phyloP scores from a whole-genome alignment of 352 stramenopile genomes.

The Globisporangium camurandrum region DNA sequence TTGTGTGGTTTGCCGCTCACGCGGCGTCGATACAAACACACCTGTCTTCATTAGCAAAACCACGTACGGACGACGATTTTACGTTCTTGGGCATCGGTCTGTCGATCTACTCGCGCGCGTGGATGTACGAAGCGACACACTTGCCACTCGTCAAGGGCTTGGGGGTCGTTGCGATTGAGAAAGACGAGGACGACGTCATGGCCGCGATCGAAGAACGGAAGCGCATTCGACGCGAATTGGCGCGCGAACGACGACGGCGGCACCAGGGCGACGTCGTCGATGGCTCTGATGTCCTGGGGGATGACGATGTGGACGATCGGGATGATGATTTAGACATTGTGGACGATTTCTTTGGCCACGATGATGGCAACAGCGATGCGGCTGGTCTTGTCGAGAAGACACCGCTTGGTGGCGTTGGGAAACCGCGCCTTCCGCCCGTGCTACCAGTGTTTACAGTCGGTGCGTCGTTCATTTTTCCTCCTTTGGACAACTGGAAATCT shows the following conservation, averaged over 20 bases:
- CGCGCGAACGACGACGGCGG: constrained; percentile 16
- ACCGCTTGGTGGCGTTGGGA: constrained; percentile 34
- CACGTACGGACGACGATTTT: constrained; percentile 45
- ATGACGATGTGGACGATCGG: no score
- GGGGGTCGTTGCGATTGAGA: constrained; percentile 40
- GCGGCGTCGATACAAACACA: not conserved
- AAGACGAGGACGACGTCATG: constrained; percentile 44
- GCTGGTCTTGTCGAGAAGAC: constrained; percentile 36
- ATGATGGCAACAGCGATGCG: constrained; percentile 15
- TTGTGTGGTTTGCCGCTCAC: no score
- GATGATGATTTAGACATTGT: constrained; percentile 29
- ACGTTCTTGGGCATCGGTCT: constrained; percentile 52
- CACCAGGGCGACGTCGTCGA: constrained; percentile 13
- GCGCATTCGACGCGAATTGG: constrained; percentile 46
- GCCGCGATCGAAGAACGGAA: constrained; percentile 58
- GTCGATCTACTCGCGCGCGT: constrained; percentile 49
- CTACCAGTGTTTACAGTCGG: constrained; percentile 45
- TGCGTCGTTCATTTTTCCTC: constrained; percentile 4
- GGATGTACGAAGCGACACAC: constrained; percentile 47
- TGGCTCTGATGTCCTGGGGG: constrained; percentile 14
- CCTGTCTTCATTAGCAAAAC: constrained; percentile 15
- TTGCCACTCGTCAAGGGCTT: constrained; percentile 47
- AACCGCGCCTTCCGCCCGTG: constrained; percentile 27
- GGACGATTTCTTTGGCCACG: constrained; percentile 17
- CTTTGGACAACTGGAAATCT: not conserved